Conservation (phyloP, 345 rosid species). For the Eucalyptus erythrocorys region DNA sequence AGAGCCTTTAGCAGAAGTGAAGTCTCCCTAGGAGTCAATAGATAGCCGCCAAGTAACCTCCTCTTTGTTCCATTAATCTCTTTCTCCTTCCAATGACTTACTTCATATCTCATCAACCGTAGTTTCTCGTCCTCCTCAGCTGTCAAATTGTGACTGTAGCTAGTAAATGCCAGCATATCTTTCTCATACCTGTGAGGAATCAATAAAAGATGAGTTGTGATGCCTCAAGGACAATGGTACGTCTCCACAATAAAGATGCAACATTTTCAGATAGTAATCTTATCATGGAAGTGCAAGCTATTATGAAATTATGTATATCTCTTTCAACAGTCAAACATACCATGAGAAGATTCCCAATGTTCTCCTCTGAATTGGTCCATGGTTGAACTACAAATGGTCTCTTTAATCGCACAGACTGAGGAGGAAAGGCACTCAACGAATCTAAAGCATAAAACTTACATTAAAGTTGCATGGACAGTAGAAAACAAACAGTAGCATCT, state of each 20-base stretch:
- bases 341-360: conserved; percentile 91
- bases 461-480: neutral
- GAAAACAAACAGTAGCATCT: neutral
- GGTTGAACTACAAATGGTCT: conserved; percentile 75
- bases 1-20: too few species aligned
- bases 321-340: conserved; percentile 18
- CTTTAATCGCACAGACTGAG: conserved; percentile 52
- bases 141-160: too few species aligned
- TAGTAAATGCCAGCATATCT: too few species aligned
- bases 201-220: too few species aligned
- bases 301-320: neutral
- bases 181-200: too few species aligned
- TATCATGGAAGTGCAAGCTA: neutral
- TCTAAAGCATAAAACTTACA: conserved; percentile 25
- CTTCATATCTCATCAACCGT: too few species aligned
- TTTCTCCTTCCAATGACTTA: too few species aligned
- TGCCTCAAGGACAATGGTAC: neutral
- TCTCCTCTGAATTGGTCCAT: conserved; percentile 74
- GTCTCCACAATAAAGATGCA: neutral
- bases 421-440: conserved; percentile 65
- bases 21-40: too few species aligned
- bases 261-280: neutral
- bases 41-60: too few species aligned
- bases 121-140: too few species aligned
- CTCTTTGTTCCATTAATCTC: too few species aligned